phyloP scores from a whole-genome alignment of 83 land plant genomes.

The Isoetes engelmannii region DNA sequence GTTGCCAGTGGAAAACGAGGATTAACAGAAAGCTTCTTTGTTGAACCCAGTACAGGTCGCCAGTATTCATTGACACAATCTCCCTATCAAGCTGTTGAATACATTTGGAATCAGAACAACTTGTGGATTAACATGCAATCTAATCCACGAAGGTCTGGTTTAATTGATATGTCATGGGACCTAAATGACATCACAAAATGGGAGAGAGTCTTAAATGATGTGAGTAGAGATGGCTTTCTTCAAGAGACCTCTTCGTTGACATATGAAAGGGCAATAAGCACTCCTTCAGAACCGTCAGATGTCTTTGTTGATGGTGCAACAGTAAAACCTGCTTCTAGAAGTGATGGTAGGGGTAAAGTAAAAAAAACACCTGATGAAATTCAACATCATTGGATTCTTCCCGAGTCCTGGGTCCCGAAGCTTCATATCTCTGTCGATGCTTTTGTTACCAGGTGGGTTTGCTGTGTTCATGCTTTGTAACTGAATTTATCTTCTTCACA shows the following conservation, averaged over 20 bases:
- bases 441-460: conserved; percentile 19
- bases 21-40: conserved; percentile 23
- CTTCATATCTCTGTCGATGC: conserved; percentile 26
- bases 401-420: conserved; percentile 34
- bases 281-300: background rate
- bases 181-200: conserved; percentile 25
- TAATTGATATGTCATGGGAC: conserved; percentile 31
- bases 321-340: background rate
- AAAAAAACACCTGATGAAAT: too few species aligned
- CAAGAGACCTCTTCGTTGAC: background rate
- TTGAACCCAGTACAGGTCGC: conserved; percentile 33
- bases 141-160: conserved; percentile 19
- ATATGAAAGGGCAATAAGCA: background rate
- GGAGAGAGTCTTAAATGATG: conserved; percentile 24
- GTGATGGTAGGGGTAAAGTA: conserved; percentile 13
- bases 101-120: conserved; percentile 29
- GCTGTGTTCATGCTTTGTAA: background rate
- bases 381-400: conserved; percentile 30
- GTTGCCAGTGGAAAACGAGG: conserved; percentile 24
- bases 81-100: conserved; percentile 40
- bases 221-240: too few species aligned
- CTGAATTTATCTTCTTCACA: background rate
- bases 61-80: conserved; percentile 18
- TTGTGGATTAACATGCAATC: conserved; percentile 41
- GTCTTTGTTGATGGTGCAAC: conserved; percentile 6